Evolutionary conservation across 306 rosid genomes (phyloP).

Genomic region (Begonia fuchsioides): DNA sequence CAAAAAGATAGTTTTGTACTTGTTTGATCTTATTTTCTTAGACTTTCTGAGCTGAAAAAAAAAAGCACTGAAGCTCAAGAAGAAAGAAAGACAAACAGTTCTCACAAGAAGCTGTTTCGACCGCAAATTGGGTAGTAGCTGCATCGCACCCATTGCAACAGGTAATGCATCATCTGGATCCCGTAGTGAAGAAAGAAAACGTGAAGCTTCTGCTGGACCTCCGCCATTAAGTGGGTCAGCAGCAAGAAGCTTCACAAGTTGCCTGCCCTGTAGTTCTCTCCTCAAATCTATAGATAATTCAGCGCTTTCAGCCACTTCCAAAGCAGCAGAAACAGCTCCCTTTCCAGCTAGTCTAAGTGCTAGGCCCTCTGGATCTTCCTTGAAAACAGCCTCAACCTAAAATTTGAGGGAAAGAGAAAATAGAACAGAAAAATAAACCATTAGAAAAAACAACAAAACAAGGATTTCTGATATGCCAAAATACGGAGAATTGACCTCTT

Average conservation of each 20-base stretch:
- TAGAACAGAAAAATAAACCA: neutral
- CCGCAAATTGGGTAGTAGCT: conserved; percentile 84
- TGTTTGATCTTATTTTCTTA: no score
- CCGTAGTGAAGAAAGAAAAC: conserved; percentile 88
- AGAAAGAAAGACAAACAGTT: conserved; percentile 13
- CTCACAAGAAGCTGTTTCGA: conserved; percentile 96
- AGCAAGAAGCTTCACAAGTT: conserved; percentile 94
- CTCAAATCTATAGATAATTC: conserved; percentile 79
- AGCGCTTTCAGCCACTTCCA: conserved; percentile 97
- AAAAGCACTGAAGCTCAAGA: neutral
- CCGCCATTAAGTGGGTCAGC: conserved; percentile 99
- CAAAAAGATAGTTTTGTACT: no score
- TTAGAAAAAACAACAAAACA: neutral
- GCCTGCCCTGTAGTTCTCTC: conserved; percentile 92
- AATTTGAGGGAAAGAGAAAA: conserved; percentile 8
- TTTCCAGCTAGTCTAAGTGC: conserved; percentile 94
- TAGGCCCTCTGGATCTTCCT: conserved; percentile 96
- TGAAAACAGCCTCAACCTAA: conserved; percentile 95
- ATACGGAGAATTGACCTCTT: conserved; percentile 47
- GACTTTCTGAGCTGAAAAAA: no score
- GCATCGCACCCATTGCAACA: conserved; percentile 99
- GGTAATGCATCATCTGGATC: conserved; percentile 94
- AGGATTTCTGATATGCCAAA: conserved; percentile 6
- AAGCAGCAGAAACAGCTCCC: conserved; percentile 97
- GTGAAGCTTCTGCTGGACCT: conserved; percentile 99